phyloP scores from a whole-genome alignment of 1,284 basidiomycete genomes.

The Ganoderma multipileum region DNA sequence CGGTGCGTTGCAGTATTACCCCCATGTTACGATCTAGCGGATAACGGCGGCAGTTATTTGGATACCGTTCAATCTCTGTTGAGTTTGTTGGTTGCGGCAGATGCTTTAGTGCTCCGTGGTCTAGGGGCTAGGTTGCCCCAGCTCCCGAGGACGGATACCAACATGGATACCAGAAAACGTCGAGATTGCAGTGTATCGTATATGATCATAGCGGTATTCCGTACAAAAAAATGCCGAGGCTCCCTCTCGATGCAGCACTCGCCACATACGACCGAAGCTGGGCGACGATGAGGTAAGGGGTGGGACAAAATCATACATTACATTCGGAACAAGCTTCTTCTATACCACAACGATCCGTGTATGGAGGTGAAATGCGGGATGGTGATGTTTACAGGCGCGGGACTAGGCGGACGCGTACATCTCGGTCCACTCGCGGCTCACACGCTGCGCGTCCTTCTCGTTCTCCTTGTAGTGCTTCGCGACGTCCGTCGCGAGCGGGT shows the following conservation, averaged over 20 bases:
- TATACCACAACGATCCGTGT: not conserved
- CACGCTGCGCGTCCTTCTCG: constrained; percentile 89
- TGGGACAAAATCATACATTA: not conserved
- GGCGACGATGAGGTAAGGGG: not conserved
- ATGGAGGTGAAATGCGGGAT: not conserved
- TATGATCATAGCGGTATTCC: not conserved
- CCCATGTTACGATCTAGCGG: not conserved
- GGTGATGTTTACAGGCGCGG: not conserved
- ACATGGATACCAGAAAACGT: not conserved
- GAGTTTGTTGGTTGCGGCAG: not conserved
- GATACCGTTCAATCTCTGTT: not conserved
- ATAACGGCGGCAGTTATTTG: not conserved
- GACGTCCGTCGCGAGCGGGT: constrained; percentile 97
- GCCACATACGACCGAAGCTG: not conserved
- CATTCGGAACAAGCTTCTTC: not conserved
- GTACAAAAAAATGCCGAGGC: not conserved
- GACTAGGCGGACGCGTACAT: constrained; percentile 64
- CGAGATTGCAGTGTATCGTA: not conserved
- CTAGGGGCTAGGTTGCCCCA: not conserved
- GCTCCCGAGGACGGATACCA: not conserved
- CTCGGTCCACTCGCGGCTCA: constrained; percentile 93
- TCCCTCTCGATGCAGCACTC: not conserved
- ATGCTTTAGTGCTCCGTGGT: not conserved
- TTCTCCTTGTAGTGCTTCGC: constrained; percentile 99
- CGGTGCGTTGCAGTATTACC: constrained; percentile 12